Evolutionary conservation across 2,329 filamentous ascomycete genomes (phyloP).

Genomic region (Coniella vitis): DNA sequence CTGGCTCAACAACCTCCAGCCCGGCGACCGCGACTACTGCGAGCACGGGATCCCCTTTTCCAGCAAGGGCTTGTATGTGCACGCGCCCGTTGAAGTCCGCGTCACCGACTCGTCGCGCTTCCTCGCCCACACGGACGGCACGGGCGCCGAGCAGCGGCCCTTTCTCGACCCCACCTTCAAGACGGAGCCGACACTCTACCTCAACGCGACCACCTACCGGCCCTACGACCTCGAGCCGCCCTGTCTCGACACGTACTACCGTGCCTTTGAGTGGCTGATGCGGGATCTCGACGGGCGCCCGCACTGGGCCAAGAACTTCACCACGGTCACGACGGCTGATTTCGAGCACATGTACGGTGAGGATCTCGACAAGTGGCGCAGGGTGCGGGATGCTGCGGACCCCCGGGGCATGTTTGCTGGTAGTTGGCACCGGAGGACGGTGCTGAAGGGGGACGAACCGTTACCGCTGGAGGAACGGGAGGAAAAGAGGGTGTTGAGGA

Average conservation of each 20-base stretch:
- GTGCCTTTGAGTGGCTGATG: conserved; percentile 79
- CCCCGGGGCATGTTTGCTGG: conserved; percentile 77
- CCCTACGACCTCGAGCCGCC: conserved; percentile 67
- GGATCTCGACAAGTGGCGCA: conserved; percentile 54
- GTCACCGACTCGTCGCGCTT: conserved; percentile 53
- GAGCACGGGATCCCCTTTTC: conserved; percentile 62
- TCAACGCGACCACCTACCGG: conserved; percentile 74
- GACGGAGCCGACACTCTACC: conserved; percentile 60
- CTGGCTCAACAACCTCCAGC: conserved; percentile 63
- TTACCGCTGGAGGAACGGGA: conserved; percentile 17
- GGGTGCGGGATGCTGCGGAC: conserved; percentile 58
- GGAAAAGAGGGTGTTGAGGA: conserved; percentile 7
- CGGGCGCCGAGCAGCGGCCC: conserved; percentile 20
- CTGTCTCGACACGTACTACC: conserved; percentile 62
- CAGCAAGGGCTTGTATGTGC: conserved; percentile 62
- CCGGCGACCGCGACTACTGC: conserved; percentile 54
- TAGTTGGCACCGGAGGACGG: conserved; percentile 74
- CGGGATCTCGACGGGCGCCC: conserved; percentile 65
- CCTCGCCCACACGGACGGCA: conserved; percentile 23
- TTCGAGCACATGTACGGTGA: conserved; percentile 56
- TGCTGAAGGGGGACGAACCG: conserved; percentile 35
- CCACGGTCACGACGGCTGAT: conserved; percentile 41
- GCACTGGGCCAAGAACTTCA: conserved; percentile 81
- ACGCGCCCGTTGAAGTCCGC: conserved; percentile 72
- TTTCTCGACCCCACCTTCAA: conserved; percentile 55